Conservation (phyloP, 2,329 filamentous ascomycete species). For the Monosporascus sp. region DNA sequence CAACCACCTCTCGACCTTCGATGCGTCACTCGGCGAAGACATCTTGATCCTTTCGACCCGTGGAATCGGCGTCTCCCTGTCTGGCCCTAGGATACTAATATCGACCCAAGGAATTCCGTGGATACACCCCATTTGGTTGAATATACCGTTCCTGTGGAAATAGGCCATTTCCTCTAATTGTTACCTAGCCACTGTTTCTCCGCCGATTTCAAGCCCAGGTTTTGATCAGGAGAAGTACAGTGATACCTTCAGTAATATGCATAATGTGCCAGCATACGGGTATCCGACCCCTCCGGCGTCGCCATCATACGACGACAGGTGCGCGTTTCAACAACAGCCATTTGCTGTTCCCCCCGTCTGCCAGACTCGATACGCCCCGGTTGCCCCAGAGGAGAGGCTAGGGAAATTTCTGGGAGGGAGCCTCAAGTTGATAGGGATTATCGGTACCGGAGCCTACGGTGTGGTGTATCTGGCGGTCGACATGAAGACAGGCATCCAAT, state of each 20-base stretch:
- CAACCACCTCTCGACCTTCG: conserved; percentile 11
- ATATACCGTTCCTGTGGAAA: conserved; percentile 23
- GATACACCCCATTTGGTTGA: conserved; percentile 22
- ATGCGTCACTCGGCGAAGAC: conserved; percentile 16
- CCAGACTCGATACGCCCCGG: conserved; percentile 47
- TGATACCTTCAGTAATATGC: conserved; percentile 44
- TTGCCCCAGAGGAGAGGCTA: conserved; percentile 76
- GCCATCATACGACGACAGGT: conserved; percentile 48
- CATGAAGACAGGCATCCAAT: conserved; percentile 72
- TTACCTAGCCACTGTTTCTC: conserved; percentile 20
- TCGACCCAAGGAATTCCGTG: conserved; percentile 19
- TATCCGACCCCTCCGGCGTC: conserved; percentile 55
- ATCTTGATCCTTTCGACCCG: conserved; percentile 35
- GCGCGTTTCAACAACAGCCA: conserved; percentile 34
- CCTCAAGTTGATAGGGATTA: conserved; percentile 76
- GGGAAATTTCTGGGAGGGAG: conserved; percentile 78
- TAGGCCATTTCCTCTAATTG: conserved; percentile 27
- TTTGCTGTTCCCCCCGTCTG: conserved; percentile 33
- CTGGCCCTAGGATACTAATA: conserved; percentile 18
- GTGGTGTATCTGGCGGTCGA: conserved; percentile 90
- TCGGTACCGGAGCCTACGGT: conserved; percentile 93
- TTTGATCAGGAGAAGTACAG: conserved; percentile 20
- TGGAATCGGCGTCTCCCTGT: conserved; percentile 43
- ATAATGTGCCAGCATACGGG: conserved; percentile 53
- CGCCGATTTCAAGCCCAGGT: conserved; percentile 16